These are phyloP conservation scores for Cephalotrichum gorgonifer DNA, from an alignment of 2,329 filamentous ascomycete species.

Conservation along the genomic window DNA sequence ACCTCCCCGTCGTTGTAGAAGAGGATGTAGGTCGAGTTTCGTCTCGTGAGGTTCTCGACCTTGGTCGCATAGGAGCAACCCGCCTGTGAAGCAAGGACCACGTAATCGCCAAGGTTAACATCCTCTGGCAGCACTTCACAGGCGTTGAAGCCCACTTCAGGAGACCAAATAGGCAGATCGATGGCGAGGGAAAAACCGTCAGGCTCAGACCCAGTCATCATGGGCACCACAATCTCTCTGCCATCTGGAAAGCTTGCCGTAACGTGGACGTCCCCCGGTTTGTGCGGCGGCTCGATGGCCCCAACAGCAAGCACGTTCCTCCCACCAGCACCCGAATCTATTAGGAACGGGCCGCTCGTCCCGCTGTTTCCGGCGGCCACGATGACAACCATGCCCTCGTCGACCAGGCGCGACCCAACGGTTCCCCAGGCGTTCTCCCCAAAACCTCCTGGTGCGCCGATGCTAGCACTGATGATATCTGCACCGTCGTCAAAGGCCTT, in stretches of 20 bases:
- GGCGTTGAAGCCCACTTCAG: slow-evolving; percentile 11
- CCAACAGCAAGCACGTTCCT: slow-evolving; percentile 31
- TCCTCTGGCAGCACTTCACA: slow-evolving; percentile 15
- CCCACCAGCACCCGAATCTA: slow-evolving; percentile 27
- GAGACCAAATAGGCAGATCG: slow-evolving; percentile 17
- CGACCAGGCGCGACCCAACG: slow-evolving; percentile 27
- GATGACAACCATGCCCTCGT: slow-evolving; percentile 35
- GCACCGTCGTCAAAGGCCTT: slow-evolving; percentile 20
- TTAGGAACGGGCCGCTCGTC: slow-evolving; percentile 34
- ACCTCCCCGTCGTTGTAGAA: slow-evolving; percentile 15
- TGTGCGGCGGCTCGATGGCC: slow-evolving; percentile 19
- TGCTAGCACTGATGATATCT: slow-evolving; percentile 33
- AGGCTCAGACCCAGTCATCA: background rate
- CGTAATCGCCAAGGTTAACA: slow-evolving; percentile 9
- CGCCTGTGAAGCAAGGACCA: slow-evolving; percentile 19
- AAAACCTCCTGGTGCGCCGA: slow-evolving; percentile 27
- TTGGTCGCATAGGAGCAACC: slow-evolving; percentile 18
- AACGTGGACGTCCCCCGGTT: background rate
- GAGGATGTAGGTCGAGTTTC: slow-evolving; percentile 18
- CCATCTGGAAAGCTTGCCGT: background rate
- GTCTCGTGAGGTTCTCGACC: slow-evolving; percentile 15
- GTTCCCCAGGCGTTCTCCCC: slow-evolving; percentile 30
- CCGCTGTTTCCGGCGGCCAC: slow-evolving; percentile 43
- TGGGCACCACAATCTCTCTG: background rate
- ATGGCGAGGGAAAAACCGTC: slow-evolving; percentile 20